Evolutionary conservation across 1,139 yeast species (phyloP).

Genomic region (Wickerhamiella pararugosa): DNA sequence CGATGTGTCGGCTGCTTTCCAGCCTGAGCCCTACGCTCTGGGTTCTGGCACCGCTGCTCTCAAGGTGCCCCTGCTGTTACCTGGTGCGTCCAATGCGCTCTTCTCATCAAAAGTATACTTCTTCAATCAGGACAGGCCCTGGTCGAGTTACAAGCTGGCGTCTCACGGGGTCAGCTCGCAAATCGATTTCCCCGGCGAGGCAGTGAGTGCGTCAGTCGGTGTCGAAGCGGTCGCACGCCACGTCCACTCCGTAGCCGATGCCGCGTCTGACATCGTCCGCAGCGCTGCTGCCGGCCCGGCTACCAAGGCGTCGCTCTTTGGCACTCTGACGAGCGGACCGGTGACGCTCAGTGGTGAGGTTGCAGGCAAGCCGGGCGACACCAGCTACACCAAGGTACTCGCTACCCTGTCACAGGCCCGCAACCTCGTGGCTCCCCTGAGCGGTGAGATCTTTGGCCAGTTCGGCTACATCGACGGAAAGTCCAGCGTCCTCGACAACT

Average conservation of each 20-base stretch:
- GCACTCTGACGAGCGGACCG: slow-evolving; percentile 24
- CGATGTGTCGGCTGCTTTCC: slow-evolving; percentile 9
- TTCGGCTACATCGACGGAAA: slow-evolving; percentile 17
- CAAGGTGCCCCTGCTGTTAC: slow-evolving; percentile 13
- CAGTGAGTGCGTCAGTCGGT: slow-evolving; percentile 13
- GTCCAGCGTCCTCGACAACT: slow-evolving; percentile 24
- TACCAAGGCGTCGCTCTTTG: slow-evolving; percentile 42
- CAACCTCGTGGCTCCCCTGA: slow-evolving; percentile 6
- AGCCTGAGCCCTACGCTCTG: slow-evolving; percentile 13
- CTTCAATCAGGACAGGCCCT: slow-evolving; percentile 14
- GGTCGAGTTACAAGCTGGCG: slow-evolving; percentile 15
- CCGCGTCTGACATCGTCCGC: slow-evolving; percentile 17
- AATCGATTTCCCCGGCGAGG: slow-evolving; percentile 9
- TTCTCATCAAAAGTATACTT: slow-evolving; percentile 13
- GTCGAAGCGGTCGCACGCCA: slow-evolving; percentile 17
- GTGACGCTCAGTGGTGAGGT: slow-evolving; percentile 41
- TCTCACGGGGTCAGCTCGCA: slow-evolving; percentile 15
- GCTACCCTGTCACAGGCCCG: slow-evolving; percentile 8
- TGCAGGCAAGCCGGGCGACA: slow-evolving; percentile 28
- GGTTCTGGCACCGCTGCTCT: slow-evolving; percentile 15
- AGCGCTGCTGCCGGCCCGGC: slow-evolving; percentile 40
- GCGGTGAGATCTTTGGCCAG: slow-evolving; percentile 7
- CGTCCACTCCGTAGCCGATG: slow-evolving; percentile 16
- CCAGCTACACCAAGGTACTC: slow-evolving; percentile 13
- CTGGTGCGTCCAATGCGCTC: slow-evolving; percentile 10